Evolutionary conservation across 2,329 filamentous ascomycete species (phyloP).

Genomic region (Botrytis squamosa): DNA sequence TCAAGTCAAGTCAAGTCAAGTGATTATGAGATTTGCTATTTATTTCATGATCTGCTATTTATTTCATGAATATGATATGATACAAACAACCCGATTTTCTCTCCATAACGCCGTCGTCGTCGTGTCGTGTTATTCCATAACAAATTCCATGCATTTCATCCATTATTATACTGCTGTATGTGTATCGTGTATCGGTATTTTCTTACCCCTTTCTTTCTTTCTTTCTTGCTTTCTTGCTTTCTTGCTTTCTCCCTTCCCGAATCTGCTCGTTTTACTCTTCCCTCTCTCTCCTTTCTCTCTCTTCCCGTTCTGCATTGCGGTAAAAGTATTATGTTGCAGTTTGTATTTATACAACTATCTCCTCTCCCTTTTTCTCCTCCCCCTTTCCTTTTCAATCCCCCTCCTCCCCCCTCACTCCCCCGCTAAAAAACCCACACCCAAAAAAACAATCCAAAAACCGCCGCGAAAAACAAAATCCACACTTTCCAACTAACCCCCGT

Average conservation of each 20-base stretch:
- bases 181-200: background rate
- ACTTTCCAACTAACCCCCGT: conserved; percentile 96
- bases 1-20: background rate
- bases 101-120: background rate
- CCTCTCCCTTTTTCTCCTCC: too few relatives aligned
- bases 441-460: conserved; percentile 77
- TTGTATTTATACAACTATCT: background rate
- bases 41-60: too few relatives aligned
- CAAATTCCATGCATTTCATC: background rate
- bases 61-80: background rate
- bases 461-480: conserved; percentile 86
- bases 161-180: background rate
- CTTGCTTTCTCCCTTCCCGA: background rate
- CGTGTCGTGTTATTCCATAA: background rate
- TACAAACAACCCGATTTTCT: background rate
- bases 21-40: background rate
- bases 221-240: background rate
- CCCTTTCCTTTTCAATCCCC: too few relatives aligned
- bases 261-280: background rate
- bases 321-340: background rate
- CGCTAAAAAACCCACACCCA: conserved; percentile 83
- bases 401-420: background rate
- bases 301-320: background rate
- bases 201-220: background rate
- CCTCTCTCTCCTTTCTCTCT: background rate